These are phyloP conservation scores for Cercospora beticola DNA, from an alignment of 2,329 filamentous ascomycete species.

Conservation along the genomic window DNA sequence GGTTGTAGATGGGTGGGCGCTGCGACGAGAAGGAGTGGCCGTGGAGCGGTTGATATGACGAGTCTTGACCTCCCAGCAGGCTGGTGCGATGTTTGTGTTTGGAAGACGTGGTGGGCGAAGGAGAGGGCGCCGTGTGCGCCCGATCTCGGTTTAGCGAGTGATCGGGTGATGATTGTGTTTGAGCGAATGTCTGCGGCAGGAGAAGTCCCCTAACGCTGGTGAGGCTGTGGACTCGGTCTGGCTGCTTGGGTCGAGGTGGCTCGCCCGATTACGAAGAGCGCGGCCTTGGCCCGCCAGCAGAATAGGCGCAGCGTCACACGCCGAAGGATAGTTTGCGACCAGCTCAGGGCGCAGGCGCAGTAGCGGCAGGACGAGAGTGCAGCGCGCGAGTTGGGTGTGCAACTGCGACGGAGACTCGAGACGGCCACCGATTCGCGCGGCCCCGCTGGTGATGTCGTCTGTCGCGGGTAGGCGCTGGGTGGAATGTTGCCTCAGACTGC, in stretches of 20 bases:
- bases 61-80: slow-evolving; percentile 54
- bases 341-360: background rate
- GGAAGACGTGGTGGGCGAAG: slow-evolving; percentile 38
- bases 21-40: slow-evolving; percentile 37
- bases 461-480: background rate
- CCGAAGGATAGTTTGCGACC: background rate
- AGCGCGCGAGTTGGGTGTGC: background rate
- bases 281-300: slow-evolving; percentile 1
- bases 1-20: slow-evolving; percentile 29
- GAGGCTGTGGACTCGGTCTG: background rate
- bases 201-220: background rate
- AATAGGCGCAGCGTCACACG: background rate
- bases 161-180: background rate
- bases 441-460: background rate
- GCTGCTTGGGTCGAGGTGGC: background rate
- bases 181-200: slow-evolving; percentile 1
- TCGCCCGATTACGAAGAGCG: background rate
- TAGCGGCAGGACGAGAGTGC: background rate
- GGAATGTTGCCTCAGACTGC: background rate
- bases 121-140: slow-evolving; percentile 31
- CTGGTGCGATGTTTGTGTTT: slow-evolving; percentile 58
- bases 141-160: slow-evolving; percentile 2
- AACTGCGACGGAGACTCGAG: background rate
- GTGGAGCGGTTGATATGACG: slow-evolving; percentile 49
- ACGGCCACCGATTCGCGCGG: background rate